Percentiles rank a stretch among this genome's conserved stretches.
Conservation (phyloP, 345 rosid species). For the Sonneratia caseolaris region DNA sequence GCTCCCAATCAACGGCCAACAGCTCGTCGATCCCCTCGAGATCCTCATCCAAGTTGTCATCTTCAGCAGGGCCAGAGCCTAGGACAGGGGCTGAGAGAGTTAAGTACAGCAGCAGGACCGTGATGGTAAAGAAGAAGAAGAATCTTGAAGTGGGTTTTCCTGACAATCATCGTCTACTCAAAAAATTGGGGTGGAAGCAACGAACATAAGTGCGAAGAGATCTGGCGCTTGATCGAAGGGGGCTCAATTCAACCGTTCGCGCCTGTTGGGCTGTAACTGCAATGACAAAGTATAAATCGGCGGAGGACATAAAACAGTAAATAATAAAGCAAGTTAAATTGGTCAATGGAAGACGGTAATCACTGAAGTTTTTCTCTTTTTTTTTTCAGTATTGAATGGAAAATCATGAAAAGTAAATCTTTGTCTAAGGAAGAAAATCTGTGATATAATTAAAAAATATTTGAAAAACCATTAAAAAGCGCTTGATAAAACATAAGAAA, state of each 20-base stretch:
- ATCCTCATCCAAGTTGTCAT: constrained; percentile 22
- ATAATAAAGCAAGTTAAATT: no score
- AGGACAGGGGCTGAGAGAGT: constrained; percentile 25
- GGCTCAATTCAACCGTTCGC: not conserved
- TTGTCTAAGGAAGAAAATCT: no score
- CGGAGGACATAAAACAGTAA: no score
- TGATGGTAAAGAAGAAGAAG: constrained; percentile 20
- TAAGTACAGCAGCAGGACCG: constrained; percentile 22
- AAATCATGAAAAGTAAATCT: no score
- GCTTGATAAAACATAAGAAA: no score
- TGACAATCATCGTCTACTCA: not conserved
- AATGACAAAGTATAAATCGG: no score
- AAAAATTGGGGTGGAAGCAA: not conserved
- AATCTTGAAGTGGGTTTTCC: constrained; percentile 39
- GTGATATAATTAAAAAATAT: no score
- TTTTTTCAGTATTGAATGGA: no score
- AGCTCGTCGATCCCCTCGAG: constrained; percentile 35
- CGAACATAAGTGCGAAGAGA: not conserved
- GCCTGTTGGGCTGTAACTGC: no score
- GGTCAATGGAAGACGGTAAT: no score
- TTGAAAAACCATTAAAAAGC: no score
- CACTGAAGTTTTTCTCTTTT: no score
- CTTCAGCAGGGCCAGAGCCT: constrained; percentile 22
- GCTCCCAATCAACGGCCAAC: constrained; percentile 56
- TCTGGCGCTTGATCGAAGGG: not conserved